These are phyloP conservation scores for Heterococcus sp. DNA, from an alignment of 108 stramenopile genomes.

Conservation along the genomic window DNA sequence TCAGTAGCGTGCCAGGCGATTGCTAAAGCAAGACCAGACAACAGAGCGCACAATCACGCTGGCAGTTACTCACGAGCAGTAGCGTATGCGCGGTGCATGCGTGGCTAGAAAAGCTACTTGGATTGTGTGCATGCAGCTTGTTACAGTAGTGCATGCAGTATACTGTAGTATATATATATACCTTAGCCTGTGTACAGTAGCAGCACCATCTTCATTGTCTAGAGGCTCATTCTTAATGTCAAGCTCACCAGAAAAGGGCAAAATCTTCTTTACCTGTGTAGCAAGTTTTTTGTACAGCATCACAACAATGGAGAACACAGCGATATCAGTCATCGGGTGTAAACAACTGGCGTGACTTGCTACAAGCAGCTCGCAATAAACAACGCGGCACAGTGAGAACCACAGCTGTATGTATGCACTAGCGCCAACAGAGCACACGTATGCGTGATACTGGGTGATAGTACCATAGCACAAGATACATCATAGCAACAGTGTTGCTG, in stretches of 20 bases:
- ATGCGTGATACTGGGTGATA: no score
- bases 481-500: no score
- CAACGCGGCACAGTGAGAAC: not conserved
- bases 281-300: not conserved
- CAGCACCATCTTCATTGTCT: constrained; percentile 3
- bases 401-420: not conserved
- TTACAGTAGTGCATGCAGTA: not conserved
- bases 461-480: no score
- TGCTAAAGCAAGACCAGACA: not conserved
- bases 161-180: not conserved
- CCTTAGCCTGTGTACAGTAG: constrained; percentile 11
- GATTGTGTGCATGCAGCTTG: not conserved
- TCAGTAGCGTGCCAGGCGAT: not conserved
- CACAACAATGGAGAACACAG: not conserved
- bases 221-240: constrained; percentile 62
- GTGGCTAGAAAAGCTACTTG: not conserved
- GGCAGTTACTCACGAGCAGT: not conserved
- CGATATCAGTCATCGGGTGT: not conserved
- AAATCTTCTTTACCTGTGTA: constrained; percentile 77
- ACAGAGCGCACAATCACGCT: not conserved
- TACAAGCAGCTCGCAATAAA: not conserved
- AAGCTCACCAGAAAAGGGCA: constrained; percentile 69
- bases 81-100: not conserved
- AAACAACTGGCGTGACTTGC: not conserved
- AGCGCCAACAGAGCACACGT: not conserved